phyloP scores from a whole-genome alignment of 2,329 filamentous ascomycete genomes.

The Xylogone sp. region DNA sequence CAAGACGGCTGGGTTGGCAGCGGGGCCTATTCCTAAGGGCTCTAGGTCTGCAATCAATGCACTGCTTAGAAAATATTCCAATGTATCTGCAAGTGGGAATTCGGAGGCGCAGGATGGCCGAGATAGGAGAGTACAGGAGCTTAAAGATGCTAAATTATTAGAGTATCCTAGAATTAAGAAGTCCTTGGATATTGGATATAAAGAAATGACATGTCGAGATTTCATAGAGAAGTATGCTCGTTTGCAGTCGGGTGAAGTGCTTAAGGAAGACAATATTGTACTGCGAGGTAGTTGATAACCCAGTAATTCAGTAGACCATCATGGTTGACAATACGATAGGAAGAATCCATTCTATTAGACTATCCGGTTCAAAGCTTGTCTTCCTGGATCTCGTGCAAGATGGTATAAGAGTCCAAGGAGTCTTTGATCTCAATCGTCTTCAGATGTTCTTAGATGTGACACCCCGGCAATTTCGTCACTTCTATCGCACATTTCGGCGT shows the following conservation, averaged over 20 bases:
- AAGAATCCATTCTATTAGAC: conserved; percentile 69
- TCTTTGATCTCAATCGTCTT: conserved; percentile 63
- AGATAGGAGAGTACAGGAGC: conserved; percentile 49
- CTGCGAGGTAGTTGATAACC: conserved; percentile 21
- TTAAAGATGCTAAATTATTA: conserved; percentile 45
- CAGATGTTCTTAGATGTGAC: conserved; percentile 27
- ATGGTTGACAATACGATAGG: conserved; percentile 44
- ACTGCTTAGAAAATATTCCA: background rate
- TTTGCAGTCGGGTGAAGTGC: conserved; percentile 29
- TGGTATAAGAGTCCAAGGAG: conserved; percentile 68
- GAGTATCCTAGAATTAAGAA: conserved; percentile 50
- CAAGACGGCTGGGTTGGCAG: conserved; percentile 13
- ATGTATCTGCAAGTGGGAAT: background rate
- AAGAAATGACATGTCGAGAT: conserved; percentile 28
- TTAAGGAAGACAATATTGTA: conserved; percentile 12
- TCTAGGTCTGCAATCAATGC: background rate
- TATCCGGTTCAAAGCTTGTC: conserved; percentile 71
- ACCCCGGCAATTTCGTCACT: conserved; percentile 48
- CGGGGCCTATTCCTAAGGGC: background rate
- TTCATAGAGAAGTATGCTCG: conserved; percentile 28
- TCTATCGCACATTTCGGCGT: conserved; percentile 64
- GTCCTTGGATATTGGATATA: background rate
- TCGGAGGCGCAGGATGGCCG: background rate
- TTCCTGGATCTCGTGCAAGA: conserved; percentile 81
- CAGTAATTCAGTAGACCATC: conserved; percentile 6